Percentiles rank a stretch among this genome's conserved stretches.
Evolutionary conservation across 495 filamentous ascomycete genomes (phyloP).

Genomic region (Monascus purpureus): DNA sequence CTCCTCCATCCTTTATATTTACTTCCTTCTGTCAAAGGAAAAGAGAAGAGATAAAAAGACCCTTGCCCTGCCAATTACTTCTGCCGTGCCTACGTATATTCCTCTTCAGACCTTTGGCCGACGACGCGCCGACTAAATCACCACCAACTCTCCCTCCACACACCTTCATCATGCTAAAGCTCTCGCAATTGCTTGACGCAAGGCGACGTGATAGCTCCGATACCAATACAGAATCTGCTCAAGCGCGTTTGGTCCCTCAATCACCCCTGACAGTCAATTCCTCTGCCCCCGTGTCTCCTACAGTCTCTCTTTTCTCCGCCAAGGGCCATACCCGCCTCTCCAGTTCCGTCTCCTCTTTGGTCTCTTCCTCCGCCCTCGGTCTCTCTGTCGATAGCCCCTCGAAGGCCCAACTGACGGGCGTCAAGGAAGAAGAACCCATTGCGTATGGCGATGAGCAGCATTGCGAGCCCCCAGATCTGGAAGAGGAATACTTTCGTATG

Average conservation of each 20-base stretch:
- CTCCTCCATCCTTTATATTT: background rate
- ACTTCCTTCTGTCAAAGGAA: constrained; percentile 8
- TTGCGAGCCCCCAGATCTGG: constrained; percentile 26
- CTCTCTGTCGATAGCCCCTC: constrained; percentile 37
- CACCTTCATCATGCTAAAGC: constrained; percentile 12
- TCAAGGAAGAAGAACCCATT: constrained; percentile 37
- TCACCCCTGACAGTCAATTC: constrained; percentile 23
- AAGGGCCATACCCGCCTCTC: constrained; percentile 28
- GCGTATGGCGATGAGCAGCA: no score
- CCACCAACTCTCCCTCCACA: no score
- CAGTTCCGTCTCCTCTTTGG: constrained; percentile 49
- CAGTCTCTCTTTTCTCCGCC: constrained; percentile 27
- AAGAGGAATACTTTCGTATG: constrained; percentile 35
- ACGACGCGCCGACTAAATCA: no score
- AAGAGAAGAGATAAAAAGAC: constrained; percentile 6
- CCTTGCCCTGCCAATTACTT: no score
- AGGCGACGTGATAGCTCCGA: constrained; percentile 17
- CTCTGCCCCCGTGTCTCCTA: constrained; percentile 31
- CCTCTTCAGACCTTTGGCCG: no score
- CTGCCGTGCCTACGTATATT: no score
- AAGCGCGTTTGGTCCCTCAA: constrained; percentile 4
- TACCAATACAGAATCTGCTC: constrained; percentile 9
- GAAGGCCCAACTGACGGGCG: constrained; percentile 34
- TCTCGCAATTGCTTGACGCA: constrained; percentile 14
- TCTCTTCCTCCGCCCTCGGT: constrained; percentile 35